Evolutionary conservation across 73 alveolate genomes (phyloP), one percentile per base, ranked within the genome.

Genomic region (Vitrella brassicaformis): DNA sequence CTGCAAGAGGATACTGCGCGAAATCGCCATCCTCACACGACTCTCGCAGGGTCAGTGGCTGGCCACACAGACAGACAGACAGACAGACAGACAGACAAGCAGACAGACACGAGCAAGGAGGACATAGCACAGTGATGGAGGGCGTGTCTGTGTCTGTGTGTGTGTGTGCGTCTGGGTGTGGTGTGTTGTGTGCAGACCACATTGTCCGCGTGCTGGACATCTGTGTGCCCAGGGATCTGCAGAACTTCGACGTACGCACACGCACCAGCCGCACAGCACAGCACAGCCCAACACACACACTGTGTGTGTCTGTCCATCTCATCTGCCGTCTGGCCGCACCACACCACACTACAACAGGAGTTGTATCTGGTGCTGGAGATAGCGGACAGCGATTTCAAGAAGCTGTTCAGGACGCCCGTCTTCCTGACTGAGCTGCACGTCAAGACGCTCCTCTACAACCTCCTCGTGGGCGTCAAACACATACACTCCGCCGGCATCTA

Each of bases 1-100:
- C 84, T 89, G 95, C 87, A 89, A 89, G 74, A 80, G 95, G 66
- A 89, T 89, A 71, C 87, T 89, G 39, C 80, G 95, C 71, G 95
- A 89, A 73, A 81, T 87, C n/a, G 84, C 82, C 46, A 70, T 89
- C 56, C 83, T 89, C 68, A 81, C 77, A 1, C 66, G 82, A 39
- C 56, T 39, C 22, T 8, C 4, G 56, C 56, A 39, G 4, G 14
- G 22, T n/a, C n/a, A n/a, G n/a, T n/a, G n/a, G n/a, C n/a, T n/a
- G n/a, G n/a, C n/a, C n/a, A n/a, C n/a, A n/a, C n/a, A n/a, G n/a
- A n/a, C n/a, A n/a, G n/a, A n/a, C n/a, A n/a, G n/a, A n/a, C n/a
- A n/a, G n/a, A n/a, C n/a, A n/a, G n/a, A n/a, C n/a, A n/a, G n/a
- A n/a, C n/a, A n/a, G n/a, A n/a, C n/a, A n/a, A n/a, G n/a, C n/a